A percentile compares a stretch with the other conserved stretches of the same genome.
Evolutionary conservation across 768 basidiomycete species (phyloP).

Genomic region (Leucocoprinus birnbaumii): DNA sequence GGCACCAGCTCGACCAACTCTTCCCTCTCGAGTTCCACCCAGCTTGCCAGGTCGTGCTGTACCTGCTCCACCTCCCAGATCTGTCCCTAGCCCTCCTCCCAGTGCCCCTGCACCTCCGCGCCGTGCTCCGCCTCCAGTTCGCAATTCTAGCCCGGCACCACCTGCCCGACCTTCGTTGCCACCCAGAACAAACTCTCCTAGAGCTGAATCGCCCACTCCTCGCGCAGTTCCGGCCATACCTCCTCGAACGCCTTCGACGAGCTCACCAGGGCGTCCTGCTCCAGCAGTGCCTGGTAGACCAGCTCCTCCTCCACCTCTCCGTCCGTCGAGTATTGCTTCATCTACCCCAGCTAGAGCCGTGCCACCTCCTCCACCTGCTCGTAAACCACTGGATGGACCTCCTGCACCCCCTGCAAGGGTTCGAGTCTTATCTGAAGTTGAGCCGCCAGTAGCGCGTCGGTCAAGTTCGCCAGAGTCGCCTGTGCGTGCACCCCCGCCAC

Average conservation of each 20-base stretch:
- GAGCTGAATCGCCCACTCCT: slow-evolving; percentile 27
- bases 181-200: slow-evolving; percentile 32
- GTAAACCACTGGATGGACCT: slow-evolving; percentile 17
- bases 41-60: slow-evolving; percentile 23
- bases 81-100: slow-evolving; percentile 30
- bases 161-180: slow-evolving; percentile 20
- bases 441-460: neutral
- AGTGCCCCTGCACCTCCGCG: slow-evolving; percentile 27
- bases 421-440: slow-evolving; percentile 14
- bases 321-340: slow-evolving; percentile 34
- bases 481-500: slow-evolving; percentile 10
- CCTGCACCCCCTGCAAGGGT: slow-evolving; percentile 18
- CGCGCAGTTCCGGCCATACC: slow-evolving; percentile 31
- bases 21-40: neutral
- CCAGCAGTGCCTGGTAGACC: slow-evolving; percentile 15
- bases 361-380: slow-evolving; percentile 37
- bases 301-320: slow-evolving; percentile 27
- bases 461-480: slow-evolving; percentile 8
- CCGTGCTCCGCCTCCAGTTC: slow-evolving; percentile 24
- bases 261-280: slow-evolving; percentile 23
- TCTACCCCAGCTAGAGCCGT: slow-evolving; percentile 28
- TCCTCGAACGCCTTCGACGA: slow-evolving; percentile 20
- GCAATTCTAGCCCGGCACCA: slow-evolving; percentile 35
- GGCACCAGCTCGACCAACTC: too few species aligned
- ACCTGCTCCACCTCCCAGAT: slow-evolving; percentile 22